Evolutionary conservation across 2,329 filamentous ascomycete species (phyloP).

Genomic region (Fusarium siculi): DNA sequence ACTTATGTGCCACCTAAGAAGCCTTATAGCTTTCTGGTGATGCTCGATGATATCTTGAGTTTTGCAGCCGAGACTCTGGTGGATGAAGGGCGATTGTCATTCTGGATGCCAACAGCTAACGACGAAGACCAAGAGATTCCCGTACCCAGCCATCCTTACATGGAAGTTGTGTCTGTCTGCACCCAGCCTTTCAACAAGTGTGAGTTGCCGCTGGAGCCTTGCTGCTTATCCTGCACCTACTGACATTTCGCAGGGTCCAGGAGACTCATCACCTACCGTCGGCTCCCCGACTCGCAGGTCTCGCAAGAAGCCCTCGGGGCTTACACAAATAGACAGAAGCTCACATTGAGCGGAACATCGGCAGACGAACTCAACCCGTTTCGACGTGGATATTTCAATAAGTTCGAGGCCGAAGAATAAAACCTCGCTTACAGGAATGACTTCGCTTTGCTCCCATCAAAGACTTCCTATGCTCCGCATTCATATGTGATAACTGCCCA

Average conservation of each 20-base stretch:
- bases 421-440: constrained; percentile 34
- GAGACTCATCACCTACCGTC: constrained; percentile 85
- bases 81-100: constrained; percentile 80
- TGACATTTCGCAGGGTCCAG: constrained; percentile 74
- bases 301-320: constrained; percentile 54
- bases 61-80: constrained; percentile 84
- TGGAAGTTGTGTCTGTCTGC: constrained; percentile 80
- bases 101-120: constrained; percentile 97
- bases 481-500: constrained; percentile 30
- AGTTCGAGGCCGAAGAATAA: constrained; percentile 57
- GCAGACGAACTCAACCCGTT: constrained; percentile 71
- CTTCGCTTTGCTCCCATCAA: constrained; percentile 37
- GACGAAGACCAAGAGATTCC: constrained; percentile 80
- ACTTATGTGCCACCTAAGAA: constrained; percentile 88
- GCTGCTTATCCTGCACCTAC: neutral
- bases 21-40: constrained; percentile 89
- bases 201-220: constrained; percentile 51
- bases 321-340: constrained; percentile 46
- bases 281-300: constrained; percentile 70
- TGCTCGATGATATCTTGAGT: constrained; percentile 88
- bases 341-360: constrained; percentile 56
- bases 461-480: constrained; percentile 38
- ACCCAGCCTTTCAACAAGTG: constrained; percentile 92
- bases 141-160: constrained; percentile 78
- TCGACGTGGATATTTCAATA: constrained; percentile 67